Evolutionary conservation across 1,139 yeast genomes (phyloP).

Genomic region (Yamadazyma atlantica): DNA sequence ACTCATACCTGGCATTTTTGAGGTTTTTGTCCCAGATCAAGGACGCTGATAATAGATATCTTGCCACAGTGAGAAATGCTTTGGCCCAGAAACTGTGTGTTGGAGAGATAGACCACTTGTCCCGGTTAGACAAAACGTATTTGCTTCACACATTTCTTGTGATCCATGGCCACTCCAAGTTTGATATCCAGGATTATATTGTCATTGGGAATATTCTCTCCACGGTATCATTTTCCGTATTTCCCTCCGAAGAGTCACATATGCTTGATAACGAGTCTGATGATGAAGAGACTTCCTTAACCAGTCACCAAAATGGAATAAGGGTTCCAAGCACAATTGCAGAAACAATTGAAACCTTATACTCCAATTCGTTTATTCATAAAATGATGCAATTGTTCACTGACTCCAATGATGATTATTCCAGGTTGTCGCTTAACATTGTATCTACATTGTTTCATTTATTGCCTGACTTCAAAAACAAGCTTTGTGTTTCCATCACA

Average conservation of each 20-base stretch:
- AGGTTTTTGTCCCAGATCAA: slow-evolving; percentile 15
- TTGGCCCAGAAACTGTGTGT: slow-evolving; percentile 20
- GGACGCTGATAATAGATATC: background rate
- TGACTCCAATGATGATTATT: slow-evolving; percentile 8
- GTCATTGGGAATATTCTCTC: slow-evolving; percentile 24
- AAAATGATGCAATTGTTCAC: slow-evolving; percentile 21
- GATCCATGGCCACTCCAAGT: slow-evolving; percentile 20
- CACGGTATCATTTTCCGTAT: slow-evolving; percentile 21
- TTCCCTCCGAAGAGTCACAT: slow-evolving; percentile 10
- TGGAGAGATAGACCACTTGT: slow-evolving; percentile 3
- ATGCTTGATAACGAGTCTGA: slow-evolving; percentile 13
- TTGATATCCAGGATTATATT: slow-evolving; percentile 19
- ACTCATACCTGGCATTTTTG: slow-evolving; percentile 19
- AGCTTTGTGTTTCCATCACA: slow-evolving; percentile 37
- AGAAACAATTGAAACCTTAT: slow-evolving; percentile 17
- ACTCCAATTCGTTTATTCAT: slow-evolving; percentile 25
- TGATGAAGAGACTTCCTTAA: too few relatives aligned
- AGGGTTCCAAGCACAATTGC: slow-evolving; percentile 5
- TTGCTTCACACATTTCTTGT: slow-evolving; percentile 21
- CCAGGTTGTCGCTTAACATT: slow-evolving; percentile 18
- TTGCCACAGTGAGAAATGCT: slow-evolving; percentile 1
- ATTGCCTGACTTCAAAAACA: slow-evolving; percentile 29
- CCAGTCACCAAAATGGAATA: too few relatives aligned
- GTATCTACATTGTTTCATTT: slow-evolving; percentile 30
- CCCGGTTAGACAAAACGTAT: slow-evolving; percentile 10